Percentiles rank a stretch among this genome's conserved stretches.
Conservation (phyloP, 768 basidiomycete species). For the Tephrocybe sp. region DNA sequence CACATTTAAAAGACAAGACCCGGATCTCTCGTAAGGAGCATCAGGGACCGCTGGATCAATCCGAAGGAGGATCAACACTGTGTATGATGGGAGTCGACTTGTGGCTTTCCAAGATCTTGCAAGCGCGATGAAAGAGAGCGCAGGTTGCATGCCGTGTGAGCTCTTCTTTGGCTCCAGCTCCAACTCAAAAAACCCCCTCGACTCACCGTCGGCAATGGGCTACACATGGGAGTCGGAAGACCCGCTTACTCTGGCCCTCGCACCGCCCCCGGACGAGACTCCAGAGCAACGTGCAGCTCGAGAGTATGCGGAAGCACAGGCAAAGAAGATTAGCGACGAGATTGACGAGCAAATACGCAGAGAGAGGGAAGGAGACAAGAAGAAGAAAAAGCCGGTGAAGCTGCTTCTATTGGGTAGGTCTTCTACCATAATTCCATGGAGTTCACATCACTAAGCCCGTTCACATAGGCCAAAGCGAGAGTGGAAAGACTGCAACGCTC, state of each 20-base stretch:
- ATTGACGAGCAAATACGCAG: slow-evolving; percentile 73
- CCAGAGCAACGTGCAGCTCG: slow-evolving; percentile 51
- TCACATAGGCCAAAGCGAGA: slow-evolving; percentile 60
- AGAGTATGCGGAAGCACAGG: slow-evolving; percentile 60
- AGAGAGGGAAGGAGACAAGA: slow-evolving; percentile 56
- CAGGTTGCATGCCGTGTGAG: slow-evolving; percentile 19
- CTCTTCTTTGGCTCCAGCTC: slow-evolving; percentile 16
- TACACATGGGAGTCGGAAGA: slow-evolving; percentile 46
- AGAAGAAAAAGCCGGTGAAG: slow-evolving; percentile 68
- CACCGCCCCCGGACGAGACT: slow-evolving; percentile 66
- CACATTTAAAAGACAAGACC: no score
- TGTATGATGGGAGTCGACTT: slow-evolving; percentile 12
- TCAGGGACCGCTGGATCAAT: slow-evolving; percentile 13
- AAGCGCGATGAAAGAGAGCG: slow-evolving; percentile 18
- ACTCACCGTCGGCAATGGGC: slow-evolving; percentile 21
- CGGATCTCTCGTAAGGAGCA: no score
- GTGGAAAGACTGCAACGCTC: slow-evolving; percentile 76
- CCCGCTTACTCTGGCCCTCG: slow-evolving; percentile 56
- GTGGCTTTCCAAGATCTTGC: slow-evolving; percentile 15
- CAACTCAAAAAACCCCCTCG: slow-evolving; percentile 11
- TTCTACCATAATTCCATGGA: neutral
- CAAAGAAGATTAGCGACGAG: slow-evolving; percentile 61
- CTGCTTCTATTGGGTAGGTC: slow-evolving; percentile 63
- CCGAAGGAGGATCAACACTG: slow-evolving; percentile 14
- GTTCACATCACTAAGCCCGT: neutral